Conservation (phyloP, 345 rosid species). For the Hibiscus trionum region DNA sequence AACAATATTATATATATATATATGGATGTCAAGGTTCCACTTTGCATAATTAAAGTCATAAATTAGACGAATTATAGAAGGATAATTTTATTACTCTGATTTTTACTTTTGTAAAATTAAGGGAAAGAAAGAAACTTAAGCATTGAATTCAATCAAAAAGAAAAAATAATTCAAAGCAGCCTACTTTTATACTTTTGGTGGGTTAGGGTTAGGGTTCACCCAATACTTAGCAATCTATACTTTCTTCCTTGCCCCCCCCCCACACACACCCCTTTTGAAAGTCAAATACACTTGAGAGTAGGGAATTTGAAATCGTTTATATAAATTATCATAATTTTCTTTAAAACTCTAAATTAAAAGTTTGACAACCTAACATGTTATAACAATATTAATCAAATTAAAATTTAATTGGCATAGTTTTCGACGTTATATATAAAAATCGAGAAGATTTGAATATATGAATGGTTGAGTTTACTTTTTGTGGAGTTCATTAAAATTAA, state of each 20-base stretch:
- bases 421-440: neutral
- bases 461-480: neutral
- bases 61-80: no score
- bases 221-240: constrained; percentile 7
- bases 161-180: neutral
- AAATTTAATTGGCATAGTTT: neutral
- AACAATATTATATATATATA: no score
- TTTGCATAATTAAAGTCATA: no score
- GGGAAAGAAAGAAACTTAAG: neutral
- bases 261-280: constrained; percentile 1
- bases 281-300: neutral
- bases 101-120: neutral
- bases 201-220: constrained; percentile 6
- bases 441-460: neutral
- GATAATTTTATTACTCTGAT: neutral
- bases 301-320: neutral
- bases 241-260: neutral
- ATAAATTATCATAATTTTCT: no score
- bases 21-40: no score
- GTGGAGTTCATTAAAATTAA: no score
- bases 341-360: no score
- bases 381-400: no score
- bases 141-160: neutral
- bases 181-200: constrained; percentile 1
- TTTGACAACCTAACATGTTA: no score